A percentile compares a stretch with the other conserved stretches of the same genome.
Evolutionary conservation across 2,329 filamentous ascomycete genomes (phyloP).

Genomic region (Westerdykella sp.): DNA sequence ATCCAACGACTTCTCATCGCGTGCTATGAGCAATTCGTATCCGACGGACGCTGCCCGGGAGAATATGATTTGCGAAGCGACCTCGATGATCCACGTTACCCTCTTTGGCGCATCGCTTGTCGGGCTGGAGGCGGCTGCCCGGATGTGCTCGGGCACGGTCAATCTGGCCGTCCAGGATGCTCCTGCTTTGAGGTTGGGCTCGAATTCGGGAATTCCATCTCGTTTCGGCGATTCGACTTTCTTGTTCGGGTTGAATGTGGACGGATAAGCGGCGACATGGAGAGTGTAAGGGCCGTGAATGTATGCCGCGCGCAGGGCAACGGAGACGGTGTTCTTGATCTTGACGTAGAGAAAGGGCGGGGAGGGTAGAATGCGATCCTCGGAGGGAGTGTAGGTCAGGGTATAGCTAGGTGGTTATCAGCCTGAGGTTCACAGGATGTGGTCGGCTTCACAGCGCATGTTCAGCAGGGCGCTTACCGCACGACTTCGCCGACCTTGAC

Average conservation of each 20-base stretch:
- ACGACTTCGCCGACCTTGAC: slow-evolving; percentile 94
- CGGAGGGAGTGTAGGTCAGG: slow-evolving; percentile 82
- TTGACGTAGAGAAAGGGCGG: slow-evolving; percentile 75
- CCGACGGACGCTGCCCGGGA: slow-evolving; percentile 80
- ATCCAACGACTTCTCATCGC: slow-evolving; percentile 77
- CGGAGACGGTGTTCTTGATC: slow-evolving; percentile 85
- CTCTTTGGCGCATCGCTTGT: slow-evolving; percentile 46
- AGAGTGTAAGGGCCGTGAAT: slow-evolving; percentile 93
- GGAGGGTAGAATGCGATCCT: slow-evolving; percentile 83
- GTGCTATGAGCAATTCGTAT: slow-evolving; percentile 79
- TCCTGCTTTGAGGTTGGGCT: slow-evolving; percentile 93
- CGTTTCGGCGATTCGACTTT: slow-evolving; percentile 64
- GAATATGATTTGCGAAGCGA: slow-evolving; percentile 89
- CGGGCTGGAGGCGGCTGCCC: slow-evolving; percentile 53
- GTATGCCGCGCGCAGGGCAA: slow-evolving; percentile 88
- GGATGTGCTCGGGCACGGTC: slow-evolving; percentile 70
- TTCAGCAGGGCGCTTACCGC: slow-evolving; percentile 50
- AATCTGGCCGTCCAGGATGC: slow-evolving; percentile 78
- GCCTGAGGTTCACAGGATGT: neutral
- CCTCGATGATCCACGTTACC: slow-evolving; percentile 83
- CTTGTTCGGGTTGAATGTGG: slow-evolving; percentile 73
- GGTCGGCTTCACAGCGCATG: neutral
- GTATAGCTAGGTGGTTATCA: slow-evolving; percentile 52
- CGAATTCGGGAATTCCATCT: slow-evolving; percentile 81
- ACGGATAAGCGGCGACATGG: slow-evolving; percentile 78